These are phyloP conservation scores for Metarhizium album DNA, from an alignment of 2,329 filamentous ascomycete species.

Conservation along the genomic window DNA sequence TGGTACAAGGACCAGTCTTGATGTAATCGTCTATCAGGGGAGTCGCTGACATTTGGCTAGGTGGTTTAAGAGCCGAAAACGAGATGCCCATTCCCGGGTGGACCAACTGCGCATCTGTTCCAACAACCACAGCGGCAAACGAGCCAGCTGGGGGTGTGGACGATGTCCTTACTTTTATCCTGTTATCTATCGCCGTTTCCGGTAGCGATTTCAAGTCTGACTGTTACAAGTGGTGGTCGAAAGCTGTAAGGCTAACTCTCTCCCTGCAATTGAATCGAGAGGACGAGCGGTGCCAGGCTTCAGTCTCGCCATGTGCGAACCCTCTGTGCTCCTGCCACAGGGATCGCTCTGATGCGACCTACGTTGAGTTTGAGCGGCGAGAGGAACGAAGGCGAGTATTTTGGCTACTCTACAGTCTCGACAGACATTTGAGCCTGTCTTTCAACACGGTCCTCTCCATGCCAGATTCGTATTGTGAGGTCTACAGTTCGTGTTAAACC, in stretches of 20 bases:
- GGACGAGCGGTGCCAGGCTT: constrained; percentile 22
- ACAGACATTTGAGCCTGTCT: constrained; percentile 35
- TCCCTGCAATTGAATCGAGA: constrained; percentile 27
- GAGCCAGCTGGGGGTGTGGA: constrained; percentile 26
- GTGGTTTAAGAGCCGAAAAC: constrained; percentile 22
- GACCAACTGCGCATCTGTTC: constrained; percentile 13
- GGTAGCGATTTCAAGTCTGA: constrained; percentile 38
- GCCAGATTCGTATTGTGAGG: constrained; percentile 34
- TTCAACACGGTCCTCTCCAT: constrained; percentile 34
- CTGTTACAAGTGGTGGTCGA: constrained; percentile 36
- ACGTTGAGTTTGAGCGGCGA: constrained; percentile 26
- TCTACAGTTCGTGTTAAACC: constrained; percentile 20
- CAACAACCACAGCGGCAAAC: constrained; percentile 21
- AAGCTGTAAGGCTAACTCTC: constrained; percentile 27
- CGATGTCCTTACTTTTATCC: constrained; percentile 33
- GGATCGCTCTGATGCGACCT: constrained; percentile 15
- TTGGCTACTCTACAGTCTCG: constrained; percentile 36
- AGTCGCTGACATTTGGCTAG: constrained; percentile 9
- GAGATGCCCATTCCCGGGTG: constrained; percentile 18
- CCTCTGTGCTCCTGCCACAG: constrained; percentile 21
- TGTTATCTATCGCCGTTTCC: constrained; percentile 34
- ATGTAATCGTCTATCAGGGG: not conserved
- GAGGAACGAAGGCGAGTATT: constrained; percentile 36
- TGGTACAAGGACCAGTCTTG: constrained; percentile 7
- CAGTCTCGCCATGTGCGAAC: constrained; percentile 20